phyloP scores from a whole-genome alignment of 306 rosid genomes.

The Begonia loranthoides region DNA sequence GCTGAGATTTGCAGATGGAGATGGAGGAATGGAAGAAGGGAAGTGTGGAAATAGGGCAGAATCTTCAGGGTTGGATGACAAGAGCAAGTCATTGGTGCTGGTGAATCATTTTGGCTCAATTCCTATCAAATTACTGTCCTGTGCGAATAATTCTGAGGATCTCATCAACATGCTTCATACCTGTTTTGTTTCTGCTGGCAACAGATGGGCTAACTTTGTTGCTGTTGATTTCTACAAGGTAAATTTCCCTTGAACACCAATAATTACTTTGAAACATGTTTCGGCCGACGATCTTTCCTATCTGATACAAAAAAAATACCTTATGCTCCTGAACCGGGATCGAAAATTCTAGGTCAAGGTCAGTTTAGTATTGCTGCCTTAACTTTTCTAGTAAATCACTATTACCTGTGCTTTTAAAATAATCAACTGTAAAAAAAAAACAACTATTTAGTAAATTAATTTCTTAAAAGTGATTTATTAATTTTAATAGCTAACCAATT shows the following conservation, averaged over 20 bases:
- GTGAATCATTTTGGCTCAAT: conserved; percentile 44
- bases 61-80: conserved; percentile 54
- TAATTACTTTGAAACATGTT: too few species aligned
- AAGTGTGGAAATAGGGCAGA: conserved; percentile 65
- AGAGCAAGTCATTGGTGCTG: conserved; percentile 55
- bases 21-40: conserved; percentile 59
- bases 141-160: conserved; percentile 37
- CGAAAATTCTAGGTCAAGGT: too few species aligned
- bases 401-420: too few species aligned
- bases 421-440: too few species aligned
- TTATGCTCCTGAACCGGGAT: too few species aligned
- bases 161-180: conserved; percentile 45
- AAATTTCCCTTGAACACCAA: background rate
- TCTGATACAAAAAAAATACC: too few species aligned
- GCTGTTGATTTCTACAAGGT: conserved; percentile 75
- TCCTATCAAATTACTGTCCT: conserved; percentile 39
- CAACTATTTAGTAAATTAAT: too few species aligned
- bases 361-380: too few species aligned
- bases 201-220: conserved; percentile 67
- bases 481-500: too few species aligned
- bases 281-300: too few species aligned
- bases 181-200: conserved; percentile 54
- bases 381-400: too few species aligned
- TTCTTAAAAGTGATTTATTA: too few species aligned
- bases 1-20: conserved; percentile 46